phyloP scores from a whole-genome alignment of 2,329 filamentous ascomycete genomes.

The Pseudopithomyces chartarum region DNA sequence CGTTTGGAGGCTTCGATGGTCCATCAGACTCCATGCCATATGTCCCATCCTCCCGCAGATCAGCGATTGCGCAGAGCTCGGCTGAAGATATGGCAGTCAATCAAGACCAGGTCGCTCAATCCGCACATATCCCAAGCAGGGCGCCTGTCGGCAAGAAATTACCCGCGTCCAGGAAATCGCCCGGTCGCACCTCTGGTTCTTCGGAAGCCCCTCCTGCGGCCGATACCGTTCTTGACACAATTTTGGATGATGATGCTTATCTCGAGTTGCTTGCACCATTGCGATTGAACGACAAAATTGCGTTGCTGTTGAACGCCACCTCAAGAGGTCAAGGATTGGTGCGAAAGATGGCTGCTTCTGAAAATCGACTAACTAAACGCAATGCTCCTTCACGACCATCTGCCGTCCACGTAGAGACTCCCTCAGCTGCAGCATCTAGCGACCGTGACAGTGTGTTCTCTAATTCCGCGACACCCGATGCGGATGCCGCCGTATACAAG shows the following conservation, averaged over 20 bases:
- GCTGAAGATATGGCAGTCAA: background rate
- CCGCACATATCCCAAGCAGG: background rate
- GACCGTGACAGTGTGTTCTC: slow-evolving; percentile 7
- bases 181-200: background rate
- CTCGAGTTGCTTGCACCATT: background rate
- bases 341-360: background rate
- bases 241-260: background rate
- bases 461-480: background rate
- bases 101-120: background rate
- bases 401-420: background rate
- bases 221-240: background rate
- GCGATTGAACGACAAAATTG: background rate
- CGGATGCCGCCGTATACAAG: background rate
- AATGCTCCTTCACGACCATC: too few relatives aligned
- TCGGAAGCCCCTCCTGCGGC: background rate
- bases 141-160: background rate
- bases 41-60: background rate
- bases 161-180: background rate
- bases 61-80: background rate
- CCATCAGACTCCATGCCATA: background rate
- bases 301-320: background rate
- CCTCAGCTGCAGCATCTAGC: background rate
- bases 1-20: slow-evolving; percentile 9
- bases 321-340: background rate
- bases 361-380: background rate